phyloP scores from a whole-genome alignment of 352 stramenopile genomes.

The Lagenidium giganteum region DNA sequence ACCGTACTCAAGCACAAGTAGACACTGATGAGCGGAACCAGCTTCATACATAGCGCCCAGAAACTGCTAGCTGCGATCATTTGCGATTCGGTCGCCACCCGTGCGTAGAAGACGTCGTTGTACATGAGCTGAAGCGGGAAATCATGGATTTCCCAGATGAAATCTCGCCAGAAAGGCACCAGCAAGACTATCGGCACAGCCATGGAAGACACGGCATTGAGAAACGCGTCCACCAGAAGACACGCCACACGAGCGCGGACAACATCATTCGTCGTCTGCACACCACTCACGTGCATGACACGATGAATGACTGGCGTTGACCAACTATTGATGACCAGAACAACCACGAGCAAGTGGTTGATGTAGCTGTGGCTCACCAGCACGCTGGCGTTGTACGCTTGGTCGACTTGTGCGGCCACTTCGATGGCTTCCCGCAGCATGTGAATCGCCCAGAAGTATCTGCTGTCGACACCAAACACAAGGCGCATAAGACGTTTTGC shows the following conservation, averaged over 20 bases:
- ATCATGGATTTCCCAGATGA: neutral
- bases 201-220: constrained; percentile 8
- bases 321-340: constrained; percentile 10
- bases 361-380: constrained; percentile 2
- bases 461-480: constrained; percentile 11
- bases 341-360: constrained; percentile 1
- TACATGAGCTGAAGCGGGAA: constrained; percentile 12
- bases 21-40: constrained; percentile 15
- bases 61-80: constrained; percentile 9
- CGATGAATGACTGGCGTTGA: constrained; percentile 11
- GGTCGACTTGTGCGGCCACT: constrained; percentile 7
- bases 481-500: too few relatives aligned
- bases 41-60: constrained; percentile 1
- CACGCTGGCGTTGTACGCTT: constrained; percentile 11
- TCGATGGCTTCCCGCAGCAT: constrained; percentile 9
- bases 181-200: constrained; percentile 9
- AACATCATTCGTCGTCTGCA: too few relatives aligned
- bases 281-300: too few relatives aligned
- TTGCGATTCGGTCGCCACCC: constrained; percentile 10
- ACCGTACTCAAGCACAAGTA: constrained; percentile 7
- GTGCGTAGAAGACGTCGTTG: constrained; percentile 18
- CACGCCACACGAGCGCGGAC: constrained; percentile 9
- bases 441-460: constrained; percentile 2
- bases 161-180: constrained; percentile 6
- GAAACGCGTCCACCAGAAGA: constrained; percentile 6